These are phyloP conservation scores for Phoenix dactylifera DNA, from an alignment of 176 grass and related monocot species.

Conservation along the genomic window DNA sequence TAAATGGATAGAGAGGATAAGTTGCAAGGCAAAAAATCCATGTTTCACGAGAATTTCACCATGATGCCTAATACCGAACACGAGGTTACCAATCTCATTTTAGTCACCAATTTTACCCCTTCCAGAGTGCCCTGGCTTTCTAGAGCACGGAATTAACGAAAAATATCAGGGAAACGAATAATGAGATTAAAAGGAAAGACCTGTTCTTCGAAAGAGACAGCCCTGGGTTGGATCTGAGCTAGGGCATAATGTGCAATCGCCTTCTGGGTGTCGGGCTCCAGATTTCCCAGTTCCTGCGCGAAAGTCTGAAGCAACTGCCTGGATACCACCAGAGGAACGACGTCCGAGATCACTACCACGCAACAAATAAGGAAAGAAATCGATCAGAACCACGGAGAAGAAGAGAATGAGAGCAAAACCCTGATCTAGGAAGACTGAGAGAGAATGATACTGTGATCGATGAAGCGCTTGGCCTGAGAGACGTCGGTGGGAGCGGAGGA, in stretches of 20 bases:
- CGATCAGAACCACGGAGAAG: not conserved
- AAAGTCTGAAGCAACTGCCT: constrained; percentile 93
- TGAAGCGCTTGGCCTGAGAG: constrained; percentile 86
- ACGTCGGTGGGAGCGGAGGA: constrained; percentile 63
- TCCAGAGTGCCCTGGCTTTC: too few relatives aligned
- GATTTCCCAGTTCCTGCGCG: constrained; percentile 76
- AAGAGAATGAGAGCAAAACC: not conserved
- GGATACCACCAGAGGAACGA: constrained; percentile 91
- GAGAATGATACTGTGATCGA: constrained; percentile 68
- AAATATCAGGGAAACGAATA: not conserved
- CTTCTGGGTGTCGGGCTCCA: constrained; percentile 80
- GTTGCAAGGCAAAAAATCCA: too few relatives aligned
- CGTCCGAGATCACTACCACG: constrained; percentile 79
- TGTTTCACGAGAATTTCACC: too few relatives aligned
- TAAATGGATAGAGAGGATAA: too few relatives aligned
- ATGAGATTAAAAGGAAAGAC: constrained; percentile 19
- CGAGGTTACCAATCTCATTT: too few relatives aligned
- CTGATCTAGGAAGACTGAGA: not conserved
- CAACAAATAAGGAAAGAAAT: not conserved
- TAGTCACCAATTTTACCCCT: too few relatives aligned
- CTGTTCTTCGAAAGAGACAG: constrained; percentile 98
- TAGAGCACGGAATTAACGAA: too few relatives aligned
- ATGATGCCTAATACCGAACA: too few relatives aligned
- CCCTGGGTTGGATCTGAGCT: constrained; percentile 90
- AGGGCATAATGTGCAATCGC: constrained; percentile 87